Percentiles rank a stretch among this genome's conserved stretches.
phyloP scores from a whole-genome alignment of 805 yeast species.

The Saturnispora quitensis region DNA sequence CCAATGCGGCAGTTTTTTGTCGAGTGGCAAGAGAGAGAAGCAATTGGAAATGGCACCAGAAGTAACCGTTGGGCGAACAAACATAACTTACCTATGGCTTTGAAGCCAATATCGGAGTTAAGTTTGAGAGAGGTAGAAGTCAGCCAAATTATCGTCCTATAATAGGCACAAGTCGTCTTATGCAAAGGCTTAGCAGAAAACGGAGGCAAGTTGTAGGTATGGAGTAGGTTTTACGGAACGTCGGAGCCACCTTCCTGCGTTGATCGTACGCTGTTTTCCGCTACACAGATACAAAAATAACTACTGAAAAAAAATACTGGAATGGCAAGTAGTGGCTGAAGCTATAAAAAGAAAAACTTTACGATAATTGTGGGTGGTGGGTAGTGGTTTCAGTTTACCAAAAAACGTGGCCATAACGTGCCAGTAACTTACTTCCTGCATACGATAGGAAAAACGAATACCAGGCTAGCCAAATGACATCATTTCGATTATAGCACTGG shows the following conservation, averaged over 20 bases:
- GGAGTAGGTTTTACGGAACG: too few species aligned
- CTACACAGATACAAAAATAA: not conserved
- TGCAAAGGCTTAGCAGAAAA: not conserved
- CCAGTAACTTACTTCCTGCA: not conserved
- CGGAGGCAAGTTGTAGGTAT: too few species aligned
- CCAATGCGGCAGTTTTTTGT: not conserved
- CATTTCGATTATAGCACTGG: not conserved
- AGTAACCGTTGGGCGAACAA: too few species aligned
- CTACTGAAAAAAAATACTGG: not conserved
- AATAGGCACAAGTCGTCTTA: not conserved
- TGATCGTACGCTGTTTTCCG: not conserved
- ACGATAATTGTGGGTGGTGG: not conserved
- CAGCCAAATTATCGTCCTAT: not conserved
- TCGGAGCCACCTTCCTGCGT: too few species aligned
- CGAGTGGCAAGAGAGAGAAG: not conserved
- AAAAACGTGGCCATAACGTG: not conserved
- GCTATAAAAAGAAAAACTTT: too few species aligned
- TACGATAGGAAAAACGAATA: not conserved
- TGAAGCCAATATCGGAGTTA: not conserved
- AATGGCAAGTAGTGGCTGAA: not conserved
- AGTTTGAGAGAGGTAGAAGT: not conserved
- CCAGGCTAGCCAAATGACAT: not conserved
- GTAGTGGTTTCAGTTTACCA: not conserved
- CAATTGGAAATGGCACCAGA: not conserved
- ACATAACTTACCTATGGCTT: not conserved